Percentiles rank a stretch among this genome's conserved stretches.
These are phyloP conservation scores for Cryptosporidium parvum DNA, from an alignment of 169 alveolate species.

Conservation along the genomic window DNA sequence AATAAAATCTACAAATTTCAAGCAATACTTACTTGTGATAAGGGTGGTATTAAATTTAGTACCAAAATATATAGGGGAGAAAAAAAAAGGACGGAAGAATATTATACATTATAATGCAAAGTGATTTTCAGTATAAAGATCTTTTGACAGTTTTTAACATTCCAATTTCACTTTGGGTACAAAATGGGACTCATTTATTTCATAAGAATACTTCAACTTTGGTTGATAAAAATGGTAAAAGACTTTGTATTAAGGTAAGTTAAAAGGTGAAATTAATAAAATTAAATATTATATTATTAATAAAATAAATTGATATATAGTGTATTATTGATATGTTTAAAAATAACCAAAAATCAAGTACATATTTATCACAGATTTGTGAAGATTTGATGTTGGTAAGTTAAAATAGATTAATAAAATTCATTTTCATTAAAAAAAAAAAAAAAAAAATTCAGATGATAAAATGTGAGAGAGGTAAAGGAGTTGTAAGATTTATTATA, in stretches of 20 bases:
- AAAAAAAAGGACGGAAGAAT: background rate
- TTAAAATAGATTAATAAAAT: background rate
- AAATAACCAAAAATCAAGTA: slow-evolving; percentile 12
- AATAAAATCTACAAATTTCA: too few relatives aligned
- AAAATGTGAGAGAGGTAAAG: slow-evolving; percentile 32
- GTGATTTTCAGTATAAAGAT: slow-evolving; percentile 16
- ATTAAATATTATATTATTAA: background rate
- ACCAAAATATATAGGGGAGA: background rate
- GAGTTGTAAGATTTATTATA: slow-evolving; percentile 16
- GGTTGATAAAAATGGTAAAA: slow-evolving; percentile 22
- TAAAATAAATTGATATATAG: slow-evolving; percentile 14
- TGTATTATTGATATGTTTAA: slow-evolving; percentile 21
- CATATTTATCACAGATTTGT: slow-evolving; percentile 33
- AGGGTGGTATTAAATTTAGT: background rate
- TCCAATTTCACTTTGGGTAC: slow-evolving; percentile 32
- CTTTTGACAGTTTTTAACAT: background rate
- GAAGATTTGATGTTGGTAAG: slow-evolving; percentile 58
- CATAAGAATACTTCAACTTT: slow-evolving; percentile 22
- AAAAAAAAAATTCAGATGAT: background rate
- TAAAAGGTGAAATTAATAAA: background rate
- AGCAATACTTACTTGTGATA: background rate
- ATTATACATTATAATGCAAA: background rate
- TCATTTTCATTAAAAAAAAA: background rate
- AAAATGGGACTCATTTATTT: slow-evolving; percentile 21
- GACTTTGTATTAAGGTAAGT: slow-evolving; percentile 54